These are phyloP conservation scores for Selenicereus undatus DNA, from an alignment of 148 eudicot genomes.

Conservation along the genomic window DNA sequence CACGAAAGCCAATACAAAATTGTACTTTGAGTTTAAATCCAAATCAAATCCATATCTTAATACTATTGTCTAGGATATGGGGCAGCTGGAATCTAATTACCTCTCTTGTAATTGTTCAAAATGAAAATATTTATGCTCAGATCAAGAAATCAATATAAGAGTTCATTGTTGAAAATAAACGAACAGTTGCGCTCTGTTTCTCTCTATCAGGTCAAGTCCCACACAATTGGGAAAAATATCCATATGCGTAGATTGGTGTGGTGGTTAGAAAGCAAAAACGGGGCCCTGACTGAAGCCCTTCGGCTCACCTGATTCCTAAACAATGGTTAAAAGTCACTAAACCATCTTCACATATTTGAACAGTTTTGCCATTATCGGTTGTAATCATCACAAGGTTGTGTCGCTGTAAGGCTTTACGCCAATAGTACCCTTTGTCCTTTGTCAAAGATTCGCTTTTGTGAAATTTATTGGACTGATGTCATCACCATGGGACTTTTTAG, in stretches of 20 bases:
- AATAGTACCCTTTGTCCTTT: neutral
- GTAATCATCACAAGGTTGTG: neutral
- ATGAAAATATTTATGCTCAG: too few species aligned
- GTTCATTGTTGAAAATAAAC: too few species aligned
- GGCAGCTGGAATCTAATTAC: too few species aligned
- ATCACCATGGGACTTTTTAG: neutral
- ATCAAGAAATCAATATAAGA: too few species aligned
- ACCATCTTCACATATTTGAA: neutral
- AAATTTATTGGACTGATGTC: neutral
- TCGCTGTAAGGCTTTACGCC: neutral
- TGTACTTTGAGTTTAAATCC: too few species aligned
- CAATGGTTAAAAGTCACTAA: neutral
- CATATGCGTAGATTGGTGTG: constrained; percentile 2
- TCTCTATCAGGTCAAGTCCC: neutral
- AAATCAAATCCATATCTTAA: too few species aligned
- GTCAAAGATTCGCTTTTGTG: neutral
- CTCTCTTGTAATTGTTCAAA: too few species aligned
- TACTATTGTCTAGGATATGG: too few species aligned
- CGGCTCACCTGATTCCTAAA: neutral
- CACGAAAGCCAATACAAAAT: too few species aligned
- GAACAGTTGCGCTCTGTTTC: too few species aligned
- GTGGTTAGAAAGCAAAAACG: neutral
- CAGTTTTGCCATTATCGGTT: neutral
- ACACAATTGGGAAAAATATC: neutral
- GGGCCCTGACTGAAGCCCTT: neutral